phyloP scores from a whole-genome alignment of 768 basidiomycete genomes.

The Macrocybe gigantea region DNA sequence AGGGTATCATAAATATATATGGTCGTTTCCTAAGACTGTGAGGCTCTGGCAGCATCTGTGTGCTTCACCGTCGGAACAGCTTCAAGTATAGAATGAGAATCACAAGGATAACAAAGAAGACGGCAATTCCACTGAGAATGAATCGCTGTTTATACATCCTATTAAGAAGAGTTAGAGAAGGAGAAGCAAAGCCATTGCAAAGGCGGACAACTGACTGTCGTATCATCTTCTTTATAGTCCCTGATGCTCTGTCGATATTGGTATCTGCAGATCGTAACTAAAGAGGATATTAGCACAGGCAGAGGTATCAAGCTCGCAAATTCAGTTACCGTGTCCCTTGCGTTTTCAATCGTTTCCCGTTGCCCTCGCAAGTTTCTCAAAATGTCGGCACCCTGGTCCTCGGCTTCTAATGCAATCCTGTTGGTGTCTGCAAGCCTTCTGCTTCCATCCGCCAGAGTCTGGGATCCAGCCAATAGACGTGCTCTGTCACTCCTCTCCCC shows the following conservation, averaged over 20 bases:
- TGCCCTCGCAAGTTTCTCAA: conserved; percentile 73
- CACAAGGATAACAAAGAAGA: conserved; percentile 73
- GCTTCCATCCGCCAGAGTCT: conserved; percentile 69
- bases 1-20: no score
- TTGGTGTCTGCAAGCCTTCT: conserved; percentile 74
- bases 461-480: conserved; percentile 66
- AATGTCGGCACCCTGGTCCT: conserved; percentile 87
- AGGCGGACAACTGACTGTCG: conserved; percentile 55
- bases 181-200: not conserved
- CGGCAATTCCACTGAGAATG: conserved; percentile 70
- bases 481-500: conserved; percentile 58
- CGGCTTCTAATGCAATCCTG: conserved; percentile 87
- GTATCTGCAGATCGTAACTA: conserved; percentile 79
- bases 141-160: conserved; percentile 93
- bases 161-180: not conserved
- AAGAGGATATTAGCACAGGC: not conserved
- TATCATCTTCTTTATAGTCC: conserved; percentile 91
- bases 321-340: conserved; percentile 68
- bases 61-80: conserved; percentile 16
- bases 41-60: no score
- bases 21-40: no score
- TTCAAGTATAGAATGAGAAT: conserved; percentile 66
- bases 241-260: conserved; percentile 81
- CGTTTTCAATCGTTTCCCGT: conserved; percentile 86
- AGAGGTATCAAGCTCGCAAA: not conserved